Conservation (phyloP, 768 basidiomycete genomes). For the Russula sp. region DNA sequence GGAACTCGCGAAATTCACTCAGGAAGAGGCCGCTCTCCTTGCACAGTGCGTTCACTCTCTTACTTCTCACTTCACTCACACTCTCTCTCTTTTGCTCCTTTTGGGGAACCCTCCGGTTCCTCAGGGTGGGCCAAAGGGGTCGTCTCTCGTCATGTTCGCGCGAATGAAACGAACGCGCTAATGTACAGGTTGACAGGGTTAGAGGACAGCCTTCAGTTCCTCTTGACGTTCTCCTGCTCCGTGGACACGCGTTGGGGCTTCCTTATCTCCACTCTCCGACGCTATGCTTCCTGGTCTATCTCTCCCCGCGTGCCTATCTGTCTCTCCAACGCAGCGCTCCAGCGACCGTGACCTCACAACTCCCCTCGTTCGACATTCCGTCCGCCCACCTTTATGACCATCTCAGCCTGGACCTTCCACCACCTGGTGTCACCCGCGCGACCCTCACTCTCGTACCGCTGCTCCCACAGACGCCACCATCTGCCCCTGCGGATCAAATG, state of each 20-base stretch:
- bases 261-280: slow-evolving; percentile 62
- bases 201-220: slow-evolving; percentile 36
- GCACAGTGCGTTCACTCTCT: slow-evolving; percentile 37
- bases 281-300: slow-evolving; percentile 62
- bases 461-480: slow-evolving; percentile 32
- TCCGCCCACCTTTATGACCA: slow-evolving; percentile 39
- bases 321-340: slow-evolving; percentile 42
- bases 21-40: slow-evolving; percentile 44
- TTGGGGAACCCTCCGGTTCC: slow-evolving; percentile 21
- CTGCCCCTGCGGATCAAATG: slow-evolving; percentile 21
- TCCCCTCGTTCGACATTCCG: slow-evolving; percentile 44
- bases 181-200: not conserved
- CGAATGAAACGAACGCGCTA: not conserved
- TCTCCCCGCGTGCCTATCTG: slow-evolving; percentile 66
- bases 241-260: slow-evolving; percentile 61
- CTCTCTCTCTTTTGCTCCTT: not conserved
- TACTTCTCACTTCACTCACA: slow-evolving; percentile 11
- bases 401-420: slow-evolving; percentile 33
- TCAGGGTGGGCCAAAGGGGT: not conserved
- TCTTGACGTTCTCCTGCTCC: slow-evolving; percentile 64
- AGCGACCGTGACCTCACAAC: slow-evolving; percentile 23
- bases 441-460: slow-evolving; percentile 40
- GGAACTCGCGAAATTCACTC: slow-evolving; percentile 42
- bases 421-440: slow-evolving; percentile 48
- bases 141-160: not conserved